Base-by-base conservation (phyloP, 177 flowering plant genomes). In the Tripterygium wilfordii region DNA sequence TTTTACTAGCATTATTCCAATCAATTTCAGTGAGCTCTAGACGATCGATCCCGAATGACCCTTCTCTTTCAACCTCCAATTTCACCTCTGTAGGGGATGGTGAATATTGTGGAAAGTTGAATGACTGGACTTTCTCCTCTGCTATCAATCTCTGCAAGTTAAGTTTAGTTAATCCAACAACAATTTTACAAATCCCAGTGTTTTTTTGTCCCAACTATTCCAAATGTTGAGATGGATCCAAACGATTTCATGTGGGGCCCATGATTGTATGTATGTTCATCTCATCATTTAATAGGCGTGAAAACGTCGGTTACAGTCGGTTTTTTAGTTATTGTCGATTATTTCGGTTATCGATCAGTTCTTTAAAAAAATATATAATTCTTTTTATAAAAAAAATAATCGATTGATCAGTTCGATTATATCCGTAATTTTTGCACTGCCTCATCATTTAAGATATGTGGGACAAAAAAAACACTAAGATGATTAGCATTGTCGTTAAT, bases 71-170 rank as follows among this genome's bases (percentile, higher is more conserved):
- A 14, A 78, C 57, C 18, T 48, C 49, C 1, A 10, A 9, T 28
- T 49, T 60, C 23, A 78, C 57, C 50, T 75, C 78, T 10, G 17
- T 18, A 9, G 63, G 61, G 8, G 70, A 62, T 35, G 84, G 80
- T 31, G 63, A 53, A 40, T 72, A 75, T 13, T 51, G 55, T 6
- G 80, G 84, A 20, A 72, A 42, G 59, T 78, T 70, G 66, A 72
- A 78, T 1, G 62, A 19, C 15, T 75, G 59, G 48, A 75, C 1
- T 45, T 70, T 38, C 42, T 60, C 61, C 56, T 72, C 67, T 33
- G 67, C 68, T 17, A 78, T 59, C 0, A 65, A n/a, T 3, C 78
- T 76, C 83, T 77, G 60, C 36, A 62, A 25, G 4, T 13, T 16
- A 15, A 2, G 12, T n/a, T n/a, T n/a, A n/a, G n/a, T n/a, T n/a